Evolutionary conservation across 805 yeast genomes (phyloP).

Genomic region (Starmerella vaccinii): DNA sequence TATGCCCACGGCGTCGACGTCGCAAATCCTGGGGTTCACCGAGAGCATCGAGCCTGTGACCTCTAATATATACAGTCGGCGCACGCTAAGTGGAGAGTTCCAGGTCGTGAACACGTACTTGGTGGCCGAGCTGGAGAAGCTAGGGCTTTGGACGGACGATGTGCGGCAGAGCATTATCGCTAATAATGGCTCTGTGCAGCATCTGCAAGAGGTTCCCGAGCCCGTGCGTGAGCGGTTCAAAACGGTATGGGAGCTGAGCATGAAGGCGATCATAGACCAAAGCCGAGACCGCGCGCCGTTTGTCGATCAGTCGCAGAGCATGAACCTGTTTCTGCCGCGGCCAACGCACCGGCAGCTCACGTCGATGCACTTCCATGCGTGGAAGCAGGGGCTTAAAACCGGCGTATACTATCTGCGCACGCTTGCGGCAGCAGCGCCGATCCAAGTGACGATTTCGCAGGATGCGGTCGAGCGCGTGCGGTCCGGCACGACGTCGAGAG

Average conservation of each 20-base stretch:
- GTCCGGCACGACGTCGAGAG: not conserved
- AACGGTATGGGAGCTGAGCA: slow-evolving; percentile 92
- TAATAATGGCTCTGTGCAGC: slow-evolving; percentile 75
- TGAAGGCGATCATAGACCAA: slow-evolving; percentile 67
- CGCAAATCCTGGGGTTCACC: slow-evolving; percentile 81
- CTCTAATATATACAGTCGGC: slow-evolving; percentile 74
- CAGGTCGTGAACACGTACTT: slow-evolving; percentile 80
- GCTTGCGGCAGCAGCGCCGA: slow-evolving; percentile 91
- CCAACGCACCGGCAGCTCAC: slow-evolving; percentile 93
- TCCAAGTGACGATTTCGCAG: slow-evolving; percentile 68
- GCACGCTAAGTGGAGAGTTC: slow-evolving; percentile 85
- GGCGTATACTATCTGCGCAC: slow-evolving; percentile 96
- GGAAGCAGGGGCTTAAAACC: slow-evolving; percentile 94
- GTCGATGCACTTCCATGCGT: slow-evolving; percentile 94
- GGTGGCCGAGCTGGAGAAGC: slow-evolving; percentile 61
- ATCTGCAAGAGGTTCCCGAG: slow-evolving; percentile 56
- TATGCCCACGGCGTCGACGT: slow-evolving; percentile 96
- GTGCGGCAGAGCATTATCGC: slow-evolving; percentile 64
- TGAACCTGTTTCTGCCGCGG: slow-evolving; percentile 73
- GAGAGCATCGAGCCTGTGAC: slow-evolving; percentile 94
- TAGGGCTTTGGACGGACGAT: slow-evolving; percentile 68
- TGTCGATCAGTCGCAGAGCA: slow-evolving; percentile 80
- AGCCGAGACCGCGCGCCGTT: slow-evolving; percentile 64
- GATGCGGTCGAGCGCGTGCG: slow-evolving; percentile 12
- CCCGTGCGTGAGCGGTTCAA: slow-evolving; percentile 61